These are phyloP conservation scores for Taiozyma sp. DNA, from an alignment of 1,139 yeast species.

Conservation along the genomic window DNA sequence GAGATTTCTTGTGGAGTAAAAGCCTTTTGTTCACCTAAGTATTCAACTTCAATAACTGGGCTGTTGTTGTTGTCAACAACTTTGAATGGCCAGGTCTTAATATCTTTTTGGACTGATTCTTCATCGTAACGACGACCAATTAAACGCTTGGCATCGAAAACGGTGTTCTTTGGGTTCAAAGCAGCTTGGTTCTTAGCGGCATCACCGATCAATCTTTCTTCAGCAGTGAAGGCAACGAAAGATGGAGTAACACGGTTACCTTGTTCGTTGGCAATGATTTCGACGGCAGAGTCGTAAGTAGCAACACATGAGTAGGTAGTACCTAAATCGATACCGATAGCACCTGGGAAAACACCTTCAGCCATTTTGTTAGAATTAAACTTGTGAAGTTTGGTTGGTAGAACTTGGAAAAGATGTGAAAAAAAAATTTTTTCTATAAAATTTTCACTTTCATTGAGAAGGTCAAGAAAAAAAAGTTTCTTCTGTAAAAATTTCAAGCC, in stretches of 20 bases:
- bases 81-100: constrained; percentile 97
- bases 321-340: constrained; percentile 99
- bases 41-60: constrained; percentile 90
- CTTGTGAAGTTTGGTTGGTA: constrained; percentile 2
- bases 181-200: constrained; percentile 99
- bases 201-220: constrained; percentile 96
- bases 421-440: constrained; percentile 13
- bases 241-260: constrained; percentile 99
- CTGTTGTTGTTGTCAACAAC: constrained; percentile 80
- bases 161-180: constrained; percentile 93
- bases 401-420: constrained; percentile 3
- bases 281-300: constrained; percentile 88
- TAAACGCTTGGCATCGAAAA: constrained; percentile 96
- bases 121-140: constrained; percentile 94
- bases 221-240: constrained; percentile 94
- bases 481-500: constrained; percentile 1
- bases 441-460: constrained; percentile 9
- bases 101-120: constrained; percentile 88
- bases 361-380: constrained; percentile 47
- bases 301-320: constrained; percentile 97
- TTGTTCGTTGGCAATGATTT: constrained; percentile 97
- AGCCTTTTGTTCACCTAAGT: constrained; percentile 85
- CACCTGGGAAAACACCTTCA: constrained; percentile 99
- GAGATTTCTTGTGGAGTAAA: constrained; percentile 97
- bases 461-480: not conserved